phyloP scores from a whole-genome alignment of 768 basidiomycete genomes.

The Serendipita sp. region DNA sequence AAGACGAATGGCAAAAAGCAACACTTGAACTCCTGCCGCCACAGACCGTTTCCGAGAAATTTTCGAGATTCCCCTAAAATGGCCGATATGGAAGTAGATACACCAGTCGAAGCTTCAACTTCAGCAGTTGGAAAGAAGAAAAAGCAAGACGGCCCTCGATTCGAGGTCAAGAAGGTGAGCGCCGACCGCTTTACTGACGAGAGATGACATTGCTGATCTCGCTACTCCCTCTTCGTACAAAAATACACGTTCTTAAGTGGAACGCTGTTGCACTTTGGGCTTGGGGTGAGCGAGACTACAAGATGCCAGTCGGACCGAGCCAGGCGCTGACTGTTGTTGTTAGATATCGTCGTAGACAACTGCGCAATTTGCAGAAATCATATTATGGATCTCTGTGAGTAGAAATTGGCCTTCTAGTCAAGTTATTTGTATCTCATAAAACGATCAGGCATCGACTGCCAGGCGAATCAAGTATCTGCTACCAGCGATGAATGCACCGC shows the following conservation, averaged over 20 bases:
- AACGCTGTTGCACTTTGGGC: slow-evolving; percentile 98
- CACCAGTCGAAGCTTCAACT: slow-evolving; percentile 26
- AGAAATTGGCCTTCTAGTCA: not conserved
- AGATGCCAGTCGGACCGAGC: not conserved
- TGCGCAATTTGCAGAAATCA: slow-evolving; percentile 99
- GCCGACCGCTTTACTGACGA: not conserved
- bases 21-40: too few relatives aligned
- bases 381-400: slow-evolving; percentile 97
- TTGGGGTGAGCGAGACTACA: slow-evolving; percentile 50
- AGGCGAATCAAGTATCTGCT: slow-evolving; percentile 95
- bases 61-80: slow-evolving; percentile 16
- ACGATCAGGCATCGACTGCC: slow-evolving; percentile 86
- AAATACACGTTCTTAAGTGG: slow-evolving; percentile 44
- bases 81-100: slow-evolving; percentile 63
- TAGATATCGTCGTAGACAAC: slow-evolving; percentile 97
- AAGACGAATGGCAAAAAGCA: too few relatives aligned
- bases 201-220: not conserved
- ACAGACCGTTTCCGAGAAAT: too few relatives aligned
- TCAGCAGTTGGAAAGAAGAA: slow-evolving; percentile 38
- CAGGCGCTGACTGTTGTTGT: slow-evolving; percentile 6
- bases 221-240: not conserved
- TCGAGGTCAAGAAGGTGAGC: slow-evolving; percentile 96
- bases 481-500: slow-evolving; percentile 95
- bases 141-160: slow-evolving; percentile 27
- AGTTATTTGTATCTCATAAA: not conserved